A percentile compares a stretch with the other conserved stretches of the same genome.
phyloP scores from a whole-genome alignment of 2,329 filamentous ascomycete genomes.

The Cryphonectria japonica region DNA sequence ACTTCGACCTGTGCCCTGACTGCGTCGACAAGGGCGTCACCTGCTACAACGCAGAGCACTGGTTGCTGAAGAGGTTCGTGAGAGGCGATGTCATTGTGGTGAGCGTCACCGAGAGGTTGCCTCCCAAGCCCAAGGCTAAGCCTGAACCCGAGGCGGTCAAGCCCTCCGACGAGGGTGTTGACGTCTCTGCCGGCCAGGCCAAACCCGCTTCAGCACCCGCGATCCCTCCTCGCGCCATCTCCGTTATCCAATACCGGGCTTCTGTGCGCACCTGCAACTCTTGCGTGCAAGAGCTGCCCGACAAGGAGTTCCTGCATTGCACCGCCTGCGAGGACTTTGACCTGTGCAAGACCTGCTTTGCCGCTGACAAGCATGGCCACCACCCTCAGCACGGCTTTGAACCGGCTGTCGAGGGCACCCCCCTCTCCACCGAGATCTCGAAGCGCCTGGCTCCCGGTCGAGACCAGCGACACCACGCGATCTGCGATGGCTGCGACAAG shows the following conservation, averaged over 20 bases:
- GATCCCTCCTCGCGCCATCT: neutral
- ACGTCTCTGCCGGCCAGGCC: neutral
- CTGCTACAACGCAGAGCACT: slow-evolving; percentile 81
- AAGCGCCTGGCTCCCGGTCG: slow-evolving; percentile 78
- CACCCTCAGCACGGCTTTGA: slow-evolving; percentile 84
- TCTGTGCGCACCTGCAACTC: slow-evolving; percentile 70
- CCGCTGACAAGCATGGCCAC: slow-evolving; percentile 79
- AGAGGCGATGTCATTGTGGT: slow-evolving; percentile 77
- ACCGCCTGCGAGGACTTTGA: slow-evolving; percentile 86
- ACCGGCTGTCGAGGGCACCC: slow-evolving; percentile 66
- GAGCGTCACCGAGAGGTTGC: slow-evolving; percentile 82
- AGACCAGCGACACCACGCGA: slow-evolving; percentile 79
- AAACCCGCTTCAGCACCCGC: slow-evolving; percentile 9
- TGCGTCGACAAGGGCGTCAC: slow-evolving; percentile 78
- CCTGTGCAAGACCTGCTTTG: slow-evolving; percentile 83
- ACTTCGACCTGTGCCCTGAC: slow-evolving; percentile 86
- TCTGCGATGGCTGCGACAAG: slow-evolving; percentile 94
- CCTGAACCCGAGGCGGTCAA: slow-evolving; percentile 30
- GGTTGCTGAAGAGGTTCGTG: slow-evolving; percentile 90
- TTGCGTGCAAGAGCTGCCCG: slow-evolving; percentile 70
- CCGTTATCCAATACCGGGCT: neutral
- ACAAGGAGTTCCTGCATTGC: slow-evolving; percentile 85
- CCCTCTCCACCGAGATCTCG: slow-evolving; percentile 63
- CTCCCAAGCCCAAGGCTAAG: slow-evolving; percentile 60
- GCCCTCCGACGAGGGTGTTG: slow-evolving; percentile 26